phyloP scores from a whole-genome alignment of 139 green algal genomes.

The Mychonastes homosphaera region DNA sequence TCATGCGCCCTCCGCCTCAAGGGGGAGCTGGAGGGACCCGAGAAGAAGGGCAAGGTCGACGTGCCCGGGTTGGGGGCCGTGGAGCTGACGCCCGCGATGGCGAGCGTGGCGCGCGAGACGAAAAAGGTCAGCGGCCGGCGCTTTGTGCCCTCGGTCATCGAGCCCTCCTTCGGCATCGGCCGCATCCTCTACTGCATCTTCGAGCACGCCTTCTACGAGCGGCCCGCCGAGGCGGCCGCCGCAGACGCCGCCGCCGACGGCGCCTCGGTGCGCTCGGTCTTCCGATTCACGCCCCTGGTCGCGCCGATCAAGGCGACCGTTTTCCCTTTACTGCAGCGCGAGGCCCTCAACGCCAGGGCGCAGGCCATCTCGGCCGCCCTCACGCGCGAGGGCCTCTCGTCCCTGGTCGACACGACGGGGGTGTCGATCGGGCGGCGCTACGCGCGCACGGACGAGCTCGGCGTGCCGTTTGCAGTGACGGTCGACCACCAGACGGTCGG shows the following conservation, averaged over 20 bases:
- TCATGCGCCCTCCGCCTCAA: constrained; percentile 34
- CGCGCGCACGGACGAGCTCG: constrained; percentile 87
- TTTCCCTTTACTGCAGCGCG: constrained; percentile 72
- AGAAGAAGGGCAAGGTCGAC: constrained; percentile 7
- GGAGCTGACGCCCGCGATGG: constrained; percentile 33
- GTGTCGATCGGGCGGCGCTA: too few species aligned
- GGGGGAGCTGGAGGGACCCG: constrained; percentile 31
- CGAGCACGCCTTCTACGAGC: constrained; percentile 90
- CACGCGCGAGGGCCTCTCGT: too few species aligned
- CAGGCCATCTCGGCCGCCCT: too few species aligned
- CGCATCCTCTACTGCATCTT: constrained; percentile 98
- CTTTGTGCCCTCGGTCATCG: constrained; percentile 90
- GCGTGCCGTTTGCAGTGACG: constrained; percentile 91
- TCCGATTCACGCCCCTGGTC: constrained; percentile 80
- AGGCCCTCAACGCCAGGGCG: constrained; percentile 18
- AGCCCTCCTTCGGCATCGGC: constrained; percentile 98
- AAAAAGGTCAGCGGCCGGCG: constrained; percentile 46
- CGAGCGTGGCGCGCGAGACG: constrained; percentile 43
- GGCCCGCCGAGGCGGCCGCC: neutral
- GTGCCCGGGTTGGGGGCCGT: neutral
- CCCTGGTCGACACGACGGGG: neutral
- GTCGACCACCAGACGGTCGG: constrained; percentile 76
- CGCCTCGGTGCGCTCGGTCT: constrained; percentile 37
- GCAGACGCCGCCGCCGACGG: neutral
- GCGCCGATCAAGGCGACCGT: constrained; percentile 90